Evolutionary conservation across 73 alveolate species (phyloP).

Genomic region (Stentor coeruleus): DNA sequence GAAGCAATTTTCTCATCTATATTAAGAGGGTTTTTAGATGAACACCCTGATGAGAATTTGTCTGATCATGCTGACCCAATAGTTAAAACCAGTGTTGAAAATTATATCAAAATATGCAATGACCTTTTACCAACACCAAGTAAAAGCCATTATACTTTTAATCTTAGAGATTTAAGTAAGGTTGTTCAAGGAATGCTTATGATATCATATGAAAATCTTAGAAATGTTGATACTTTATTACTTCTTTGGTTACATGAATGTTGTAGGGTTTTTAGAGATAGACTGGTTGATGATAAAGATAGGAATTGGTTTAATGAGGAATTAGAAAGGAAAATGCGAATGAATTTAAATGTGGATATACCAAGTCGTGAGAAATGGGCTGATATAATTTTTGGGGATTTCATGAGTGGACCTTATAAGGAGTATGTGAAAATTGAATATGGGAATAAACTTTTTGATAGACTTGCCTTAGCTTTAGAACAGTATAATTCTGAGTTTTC

Average conservation of each 20-base stretch:
- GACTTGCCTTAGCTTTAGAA: conserved; percentile 55
- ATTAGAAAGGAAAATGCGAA: conserved; percentile 41
- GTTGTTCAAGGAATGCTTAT: conserved; percentile 95
- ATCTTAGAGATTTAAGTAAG: conserved; percentile 98
- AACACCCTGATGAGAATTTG: conserved; percentile 54
- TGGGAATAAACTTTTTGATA: conserved; percentile 42
- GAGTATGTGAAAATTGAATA: conserved; percentile 49
- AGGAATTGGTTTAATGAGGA: conserved; percentile 69
- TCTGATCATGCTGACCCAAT: conserved; percentile 69
- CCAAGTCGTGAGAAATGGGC: conserved; percentile 37
- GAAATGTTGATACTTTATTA: conserved; percentile 83
- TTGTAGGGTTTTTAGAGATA: conserved; percentile 97
- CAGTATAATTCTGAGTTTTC: conserved; percentile 61
- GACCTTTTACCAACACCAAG: conserved; percentile 99
- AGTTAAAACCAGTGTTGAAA: conserved; percentile 92
- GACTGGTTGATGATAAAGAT: conserved; percentile 92
- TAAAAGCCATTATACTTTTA: conserved; percentile 99
- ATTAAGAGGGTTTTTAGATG: conserved; percentile 75
- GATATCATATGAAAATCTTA: conserved; percentile 77
- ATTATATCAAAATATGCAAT: conserved; percentile 87
- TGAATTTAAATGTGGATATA: conserved; percentile 54
- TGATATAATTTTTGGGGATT: conserved; percentile 67
- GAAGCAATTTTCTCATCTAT: conserved; percentile 90
- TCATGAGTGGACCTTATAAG: conserved; percentile 51
- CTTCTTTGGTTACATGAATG: conserved; percentile 98